Evolutionary conservation across 148 eudicot genomes (phyloP).

Genomic region (Arbutus unedo): DNA sequence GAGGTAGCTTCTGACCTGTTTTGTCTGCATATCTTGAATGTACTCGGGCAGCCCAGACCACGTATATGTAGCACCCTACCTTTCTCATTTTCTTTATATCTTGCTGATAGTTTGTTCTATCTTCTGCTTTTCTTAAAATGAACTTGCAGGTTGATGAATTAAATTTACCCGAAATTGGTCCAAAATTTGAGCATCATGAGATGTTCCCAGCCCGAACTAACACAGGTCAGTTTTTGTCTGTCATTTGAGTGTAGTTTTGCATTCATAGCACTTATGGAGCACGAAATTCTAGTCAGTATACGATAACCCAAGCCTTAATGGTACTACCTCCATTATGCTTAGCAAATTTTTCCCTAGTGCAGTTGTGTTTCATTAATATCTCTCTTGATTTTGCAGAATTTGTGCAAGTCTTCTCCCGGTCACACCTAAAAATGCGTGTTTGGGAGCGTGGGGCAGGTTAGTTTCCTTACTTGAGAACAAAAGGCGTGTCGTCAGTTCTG

Average conservation of each 20-base stretch:
- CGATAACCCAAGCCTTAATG: background rate
- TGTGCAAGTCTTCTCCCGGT: slow-evolving; percentile 84
- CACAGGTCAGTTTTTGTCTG: slow-evolving; percentile 61
- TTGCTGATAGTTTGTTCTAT: background rate
- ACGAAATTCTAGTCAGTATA: background rate
- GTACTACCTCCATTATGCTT: background rate
- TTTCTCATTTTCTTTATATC: background rate
- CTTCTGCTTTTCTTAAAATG: slow-evolving; percentile 39
- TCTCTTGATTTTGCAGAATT: slow-evolving; percentile 59
- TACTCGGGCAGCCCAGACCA: too few species aligned
- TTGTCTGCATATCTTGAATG: too few species aligned
- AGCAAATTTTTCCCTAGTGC: background rate
- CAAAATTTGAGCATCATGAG: slow-evolving; percentile 85
- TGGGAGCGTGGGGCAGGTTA: slow-evolving; percentile 99
- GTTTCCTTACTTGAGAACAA: background rate
- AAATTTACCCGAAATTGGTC: slow-evolving; percentile 85
- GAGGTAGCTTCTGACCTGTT: too few species aligned
- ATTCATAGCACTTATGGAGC: background rate
- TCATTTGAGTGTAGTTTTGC: background rate
- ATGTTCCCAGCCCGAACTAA: slow-evolving; percentile 91
- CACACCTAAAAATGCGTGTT: slow-evolving; percentile 97
- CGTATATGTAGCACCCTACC: background rate
- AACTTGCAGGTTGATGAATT: slow-evolving; percentile 79
- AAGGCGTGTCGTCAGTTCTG: background rate
- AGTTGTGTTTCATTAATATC: background rate